These are phyloP conservation scores for Pythium aphanidermatum DNA, from an alignment of 352 stramenopile species.

Conservation along the genomic window DNA sequence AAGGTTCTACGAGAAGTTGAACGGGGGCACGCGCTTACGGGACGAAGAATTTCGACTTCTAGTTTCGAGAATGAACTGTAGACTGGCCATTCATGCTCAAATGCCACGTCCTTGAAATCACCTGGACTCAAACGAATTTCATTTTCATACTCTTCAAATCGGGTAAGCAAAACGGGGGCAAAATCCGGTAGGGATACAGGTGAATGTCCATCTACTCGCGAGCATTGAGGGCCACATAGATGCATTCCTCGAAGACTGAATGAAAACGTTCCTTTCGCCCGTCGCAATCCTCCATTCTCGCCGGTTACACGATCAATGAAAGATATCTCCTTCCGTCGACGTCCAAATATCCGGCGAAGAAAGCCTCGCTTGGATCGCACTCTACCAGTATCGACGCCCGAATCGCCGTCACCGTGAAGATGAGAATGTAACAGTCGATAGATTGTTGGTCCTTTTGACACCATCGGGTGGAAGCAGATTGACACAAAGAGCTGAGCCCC, in stretches of 20 bases:
- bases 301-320: not conserved
- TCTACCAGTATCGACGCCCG: not conserved
- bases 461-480: constrained; percentile 18
- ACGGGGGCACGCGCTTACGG: constrained; percentile 2
- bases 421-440: too few relatives aligned
- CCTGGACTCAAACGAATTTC: constrained; percentile 15
- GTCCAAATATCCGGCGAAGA: not conserved
- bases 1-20: constrained; percentile 11
- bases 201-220: constrained; percentile 21
- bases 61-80: constrained; percentile 23
- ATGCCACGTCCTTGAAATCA: constrained; percentile 13
- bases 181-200: constrained; percentile 20
- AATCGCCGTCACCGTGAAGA: not conserved
- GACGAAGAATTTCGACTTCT: constrained; percentile 21
- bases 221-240: constrained; percentile 25
- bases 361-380: not conserved
- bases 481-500: constrained; percentile 3
- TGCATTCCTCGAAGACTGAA: constrained; percentile 24
- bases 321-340: not conserved
- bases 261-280: constrained; percentile 5
- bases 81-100: constrained; percentile 26
- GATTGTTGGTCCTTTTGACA: constrained; percentile 7
- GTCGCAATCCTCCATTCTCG: not conserved
- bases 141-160: constrained; percentile 23
- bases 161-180: constrained; percentile 18